These are phyloP conservation scores for Byssochlamys sp. DNA, from an alignment of 2,329 filamentous ascomycete species.

Conservation along the genomic window DNA sequence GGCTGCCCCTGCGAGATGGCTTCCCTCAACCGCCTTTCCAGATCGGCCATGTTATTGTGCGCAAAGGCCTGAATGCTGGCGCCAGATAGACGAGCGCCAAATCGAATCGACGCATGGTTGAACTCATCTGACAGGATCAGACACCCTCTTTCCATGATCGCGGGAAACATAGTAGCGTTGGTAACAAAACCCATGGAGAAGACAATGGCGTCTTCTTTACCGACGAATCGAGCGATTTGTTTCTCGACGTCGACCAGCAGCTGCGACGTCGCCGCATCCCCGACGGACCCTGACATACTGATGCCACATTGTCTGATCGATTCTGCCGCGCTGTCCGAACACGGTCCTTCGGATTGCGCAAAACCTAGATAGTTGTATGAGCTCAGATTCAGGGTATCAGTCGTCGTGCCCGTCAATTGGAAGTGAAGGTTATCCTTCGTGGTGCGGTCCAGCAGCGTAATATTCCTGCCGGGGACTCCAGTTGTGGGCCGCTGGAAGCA, in stretches of 20 bases:
- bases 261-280: slow-evolving; percentile 73
- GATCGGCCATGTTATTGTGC: slow-evolving; percentile 81
- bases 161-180: slow-evolving; percentile 85
- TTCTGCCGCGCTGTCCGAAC: slow-evolving; percentile 80
- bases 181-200: slow-evolving; percentile 98
- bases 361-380: slow-evolving; percentile 98
- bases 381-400: slow-evolving; percentile 91
- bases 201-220: slow-evolving; percentile 82
- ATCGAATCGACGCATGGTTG: slow-evolving; percentile 90
- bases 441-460: slow-evolving; percentile 77
- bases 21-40: slow-evolving; percentile 76
- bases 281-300: slow-evolving; percentile 64
- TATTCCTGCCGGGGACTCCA: slow-evolving; percentile 81
- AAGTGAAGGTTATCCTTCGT: slow-evolving; percentile 82
- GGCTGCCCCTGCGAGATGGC: slow-evolving; percentile 90
- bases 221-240: slow-evolving; percentile 76
- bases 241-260: slow-evolving; percentile 76
- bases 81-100: slow-evolving; percentile 79
- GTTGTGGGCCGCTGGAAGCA: slow-evolving; percentile 84
- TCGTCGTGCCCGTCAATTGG: slow-evolving; percentile 72
- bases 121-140: slow-evolving; percentile 89
- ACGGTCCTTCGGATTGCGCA: slow-evolving; percentile 88
- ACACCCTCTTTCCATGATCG: slow-evolving; percentile 78
- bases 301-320: slow-evolving; percentile 72
- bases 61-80: slow-evolving; percentile 89